phyloP scores from a whole-genome alignment of 805 yeast genomes.

The Sugiyamaella valdiviana region DNA sequence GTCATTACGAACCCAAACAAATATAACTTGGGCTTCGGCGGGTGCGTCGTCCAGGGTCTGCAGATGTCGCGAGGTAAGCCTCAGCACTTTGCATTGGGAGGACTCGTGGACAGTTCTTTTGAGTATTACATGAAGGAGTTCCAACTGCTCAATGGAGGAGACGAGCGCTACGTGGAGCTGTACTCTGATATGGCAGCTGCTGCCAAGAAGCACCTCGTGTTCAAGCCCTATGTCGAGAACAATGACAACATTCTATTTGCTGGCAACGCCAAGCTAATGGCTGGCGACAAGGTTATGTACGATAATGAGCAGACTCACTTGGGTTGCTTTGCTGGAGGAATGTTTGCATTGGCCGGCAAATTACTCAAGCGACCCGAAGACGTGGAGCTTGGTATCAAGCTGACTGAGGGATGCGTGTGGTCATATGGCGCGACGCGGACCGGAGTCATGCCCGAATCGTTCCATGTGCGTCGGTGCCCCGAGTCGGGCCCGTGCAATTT shows the following conservation, averaged over 20 bases:
- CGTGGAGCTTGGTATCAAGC: constrained; percentile 36
- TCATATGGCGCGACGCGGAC: constrained; percentile 34
- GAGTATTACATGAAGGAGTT: constrained; percentile 46
- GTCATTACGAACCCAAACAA: background rate
- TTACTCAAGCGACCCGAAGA: constrained; percentile 36
- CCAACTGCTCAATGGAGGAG: constrained; percentile 37
- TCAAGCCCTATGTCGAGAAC: constrained; percentile 40
- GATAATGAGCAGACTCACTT: constrained; percentile 42
- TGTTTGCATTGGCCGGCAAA: constrained; percentile 44
- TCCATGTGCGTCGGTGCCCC: constrained; percentile 29
- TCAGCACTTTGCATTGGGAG: constrained; percentile 34
- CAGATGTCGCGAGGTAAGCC: background rate
- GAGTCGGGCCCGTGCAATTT: constrained; percentile 7
- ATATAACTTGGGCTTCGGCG: background rate
- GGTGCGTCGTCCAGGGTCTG: background rate
- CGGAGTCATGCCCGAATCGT: constrained; percentile 42
- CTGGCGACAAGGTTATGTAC: constrained; percentile 19
- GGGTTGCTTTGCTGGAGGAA: constrained; percentile 50
- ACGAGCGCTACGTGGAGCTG: constrained; percentile 33
- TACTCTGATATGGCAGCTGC: constrained; percentile 31
- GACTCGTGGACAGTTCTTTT: constrained; percentile 42
- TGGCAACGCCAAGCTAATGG: constrained; percentile 20
- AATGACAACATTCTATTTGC: constrained; percentile 34
- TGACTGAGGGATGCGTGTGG: constrained; percentile 46
- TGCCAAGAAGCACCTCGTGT: constrained; percentile 39